Percentiles rank a stretch among this genome's conserved stretches.
These are phyloP conservation scores for Colletotrichum agaves DNA, from an alignment of 2,329 filamentous ascomycete species.

Conservation along the genomic window DNA sequence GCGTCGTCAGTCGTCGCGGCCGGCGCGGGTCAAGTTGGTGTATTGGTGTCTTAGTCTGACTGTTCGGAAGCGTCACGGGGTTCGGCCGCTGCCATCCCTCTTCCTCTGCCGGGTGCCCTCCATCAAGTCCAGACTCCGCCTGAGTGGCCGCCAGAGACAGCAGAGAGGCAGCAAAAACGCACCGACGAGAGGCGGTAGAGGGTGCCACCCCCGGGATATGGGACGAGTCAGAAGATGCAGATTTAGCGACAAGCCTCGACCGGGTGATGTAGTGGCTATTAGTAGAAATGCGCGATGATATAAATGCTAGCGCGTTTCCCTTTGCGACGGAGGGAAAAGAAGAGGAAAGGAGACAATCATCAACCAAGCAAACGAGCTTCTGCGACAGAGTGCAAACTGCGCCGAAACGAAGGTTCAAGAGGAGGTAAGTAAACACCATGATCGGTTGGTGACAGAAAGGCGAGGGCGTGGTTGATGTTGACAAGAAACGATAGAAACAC, in stretches of 20 bases:
- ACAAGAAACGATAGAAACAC: constrained; percentile 17
- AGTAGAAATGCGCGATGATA: constrained; percentile 13
- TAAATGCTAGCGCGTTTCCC: constrained; percentile 35
- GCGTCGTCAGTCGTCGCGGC: constrained; percentile 26
- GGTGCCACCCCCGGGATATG: constrained; percentile 25
- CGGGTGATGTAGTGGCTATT: constrained; percentile 32
- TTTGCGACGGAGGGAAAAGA: constrained; percentile 2
- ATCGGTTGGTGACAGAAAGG: neutral
- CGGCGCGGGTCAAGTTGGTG: constrained; percentile 30
- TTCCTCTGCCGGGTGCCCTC: constrained; percentile 8
- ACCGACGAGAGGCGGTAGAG: constrained; percentile 13
- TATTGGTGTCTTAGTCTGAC: constrained; percentile 32
- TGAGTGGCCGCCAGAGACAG: constrained; percentile 10
- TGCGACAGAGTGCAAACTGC: neutral
- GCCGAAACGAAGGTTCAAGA: constrained; percentile 5
- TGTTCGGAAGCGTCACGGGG: constrained; percentile 36
- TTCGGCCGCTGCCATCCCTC: constrained; percentile 26
- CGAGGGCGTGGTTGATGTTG: constrained; percentile 2
- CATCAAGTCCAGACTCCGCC: constrained; percentile 23
- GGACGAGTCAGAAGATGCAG: constrained; percentile 37
- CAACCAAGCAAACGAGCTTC: neutral
- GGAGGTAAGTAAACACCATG: constrained; percentile 20
- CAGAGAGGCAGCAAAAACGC: constrained; percentile 10
- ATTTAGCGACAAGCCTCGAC: constrained; percentile 28
- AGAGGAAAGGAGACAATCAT: constrained; percentile 8